Evolutionary conservation across 2,329 filamentous ascomycete species (phyloP).

Genomic region (Chaetomiaceae sp.): DNA sequence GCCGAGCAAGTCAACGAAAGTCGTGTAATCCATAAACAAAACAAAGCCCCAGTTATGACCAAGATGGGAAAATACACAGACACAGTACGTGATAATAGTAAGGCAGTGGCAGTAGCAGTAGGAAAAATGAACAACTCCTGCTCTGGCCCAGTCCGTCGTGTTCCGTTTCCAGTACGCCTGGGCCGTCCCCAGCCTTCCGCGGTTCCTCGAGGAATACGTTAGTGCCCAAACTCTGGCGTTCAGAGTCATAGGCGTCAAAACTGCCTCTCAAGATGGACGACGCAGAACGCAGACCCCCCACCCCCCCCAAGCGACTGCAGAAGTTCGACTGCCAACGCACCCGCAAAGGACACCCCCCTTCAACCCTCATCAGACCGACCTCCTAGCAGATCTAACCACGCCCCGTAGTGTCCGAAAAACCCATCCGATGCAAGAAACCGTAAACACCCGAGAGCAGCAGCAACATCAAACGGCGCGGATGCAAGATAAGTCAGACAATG

Average conservation of each 20-base stretch:
- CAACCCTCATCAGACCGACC: slow-evolving; percentile 5
- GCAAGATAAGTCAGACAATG: not conserved
- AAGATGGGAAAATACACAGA: slow-evolving; percentile 28
- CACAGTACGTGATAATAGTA: slow-evolving; percentile 9
- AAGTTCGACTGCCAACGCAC: slow-evolving; percentile 5
- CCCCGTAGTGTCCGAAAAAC: slow-evolving; percentile 18
- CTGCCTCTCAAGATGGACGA: not conserved
- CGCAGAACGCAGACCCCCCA: not conserved
- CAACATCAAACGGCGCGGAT: slow-evolving; percentile 8
- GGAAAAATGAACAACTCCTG: slow-evolving; percentile 17
- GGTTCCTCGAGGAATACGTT: not conserved
- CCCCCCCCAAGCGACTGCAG: not conserved
- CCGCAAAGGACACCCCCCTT: slow-evolving; percentile 6
- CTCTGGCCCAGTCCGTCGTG: slow-evolving; percentile 11
- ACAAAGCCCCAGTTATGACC: slow-evolving; percentile 27
- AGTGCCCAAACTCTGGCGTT: not conserved
- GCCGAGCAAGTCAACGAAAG: slow-evolving; percentile 3
- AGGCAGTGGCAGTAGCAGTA: slow-evolving; percentile 10
- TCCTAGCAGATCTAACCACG: slow-evolving; percentile 24
- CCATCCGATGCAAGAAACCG: slow-evolving; percentile 28
- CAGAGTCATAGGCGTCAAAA: not conserved
- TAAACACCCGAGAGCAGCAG: slow-evolving; percentile 26
- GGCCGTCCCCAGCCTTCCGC: not conserved
- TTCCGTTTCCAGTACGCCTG: slow-evolving; percentile 11
- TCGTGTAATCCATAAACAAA: slow-evolving; percentile 16